Conservation (phyloP, 345 rosid genomes). For the Dipteronia sinensis region DNA sequence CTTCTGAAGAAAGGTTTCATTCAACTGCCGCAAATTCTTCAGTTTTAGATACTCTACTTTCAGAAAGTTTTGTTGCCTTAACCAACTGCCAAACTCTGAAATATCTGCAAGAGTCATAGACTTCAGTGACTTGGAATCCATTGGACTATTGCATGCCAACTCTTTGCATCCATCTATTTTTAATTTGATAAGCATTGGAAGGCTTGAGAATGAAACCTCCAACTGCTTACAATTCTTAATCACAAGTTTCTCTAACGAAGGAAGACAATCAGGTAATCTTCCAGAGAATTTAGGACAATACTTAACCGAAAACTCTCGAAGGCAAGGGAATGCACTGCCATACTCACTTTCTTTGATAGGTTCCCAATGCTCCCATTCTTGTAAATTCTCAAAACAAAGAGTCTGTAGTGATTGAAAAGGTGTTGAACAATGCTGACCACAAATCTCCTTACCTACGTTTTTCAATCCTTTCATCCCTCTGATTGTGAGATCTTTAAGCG, state of each 20-base stretch:
- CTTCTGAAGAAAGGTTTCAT: too few relatives aligned
- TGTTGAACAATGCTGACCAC: background rate
- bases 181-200: background rate
- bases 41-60: too few relatives aligned
- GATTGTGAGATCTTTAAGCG: constrained; percentile 3
- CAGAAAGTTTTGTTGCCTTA: too few relatives aligned
- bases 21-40: too few relatives aligned
- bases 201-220: background rate
- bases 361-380: background rate
- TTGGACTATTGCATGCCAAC: background rate
- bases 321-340: background rate
- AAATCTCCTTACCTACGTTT: background rate
- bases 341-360: background rate
- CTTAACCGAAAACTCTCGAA: background rate
- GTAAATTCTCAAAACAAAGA: background rate
- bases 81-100: background rate
- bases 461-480: background rate
- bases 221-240: background rate
- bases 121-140: background rate
- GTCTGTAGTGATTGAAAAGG: background rate
- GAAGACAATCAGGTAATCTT: background rate
- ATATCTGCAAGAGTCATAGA: background rate
- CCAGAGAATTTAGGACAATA: background rate
- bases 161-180: background rate
- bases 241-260: background rate